A percentile compares a stretch with the other conserved stretches of the same genome.
Conservation (phyloP, 2,329 filamentous ascomycete genomes). For the Verticillium dahliae region DNA sequence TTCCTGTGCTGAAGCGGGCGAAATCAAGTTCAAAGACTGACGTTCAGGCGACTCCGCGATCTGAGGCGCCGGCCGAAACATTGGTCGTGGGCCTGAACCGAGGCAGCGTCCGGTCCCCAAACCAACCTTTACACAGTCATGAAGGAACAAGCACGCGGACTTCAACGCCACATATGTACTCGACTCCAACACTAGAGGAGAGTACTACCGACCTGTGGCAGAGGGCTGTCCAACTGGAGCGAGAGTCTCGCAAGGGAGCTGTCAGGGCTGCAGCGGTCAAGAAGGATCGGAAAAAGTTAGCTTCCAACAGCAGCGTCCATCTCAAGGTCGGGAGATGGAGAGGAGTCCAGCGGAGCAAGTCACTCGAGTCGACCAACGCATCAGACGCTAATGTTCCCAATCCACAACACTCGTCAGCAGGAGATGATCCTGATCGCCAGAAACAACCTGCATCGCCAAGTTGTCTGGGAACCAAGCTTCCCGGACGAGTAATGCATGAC, state of each 20-base stretch:
- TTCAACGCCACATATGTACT: not conserved
- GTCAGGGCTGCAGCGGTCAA: not conserved
- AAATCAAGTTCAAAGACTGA: constrained; percentile 4
- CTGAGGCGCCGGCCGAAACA: constrained; percentile 6
- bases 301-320: not conserved
- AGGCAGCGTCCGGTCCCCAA: not conserved
- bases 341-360: not conserved
- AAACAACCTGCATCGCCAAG: not conserved
- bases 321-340: constrained; percentile 9
- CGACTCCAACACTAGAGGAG: constrained; percentile 7
- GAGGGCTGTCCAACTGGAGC: constrained; percentile 18
- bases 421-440: not conserved
- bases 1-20: constrained; percentile 23
- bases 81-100: not conserved
- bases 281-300: not conserved
- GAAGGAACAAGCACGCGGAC: not conserved
- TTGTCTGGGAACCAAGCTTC: not conserved
- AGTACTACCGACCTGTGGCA: constrained; percentile 20
- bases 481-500: not conserved
- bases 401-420: constrained; percentile 3
- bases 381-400: not conserved
- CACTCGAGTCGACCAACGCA: not conserved
- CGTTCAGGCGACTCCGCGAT: not conserved
- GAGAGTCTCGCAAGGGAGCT: constrained; percentile 3
- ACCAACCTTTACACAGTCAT: not conserved